phyloP scores from a whole-genome alignment of 148 eudicot species.

The Camellia sinensis region DNA sequence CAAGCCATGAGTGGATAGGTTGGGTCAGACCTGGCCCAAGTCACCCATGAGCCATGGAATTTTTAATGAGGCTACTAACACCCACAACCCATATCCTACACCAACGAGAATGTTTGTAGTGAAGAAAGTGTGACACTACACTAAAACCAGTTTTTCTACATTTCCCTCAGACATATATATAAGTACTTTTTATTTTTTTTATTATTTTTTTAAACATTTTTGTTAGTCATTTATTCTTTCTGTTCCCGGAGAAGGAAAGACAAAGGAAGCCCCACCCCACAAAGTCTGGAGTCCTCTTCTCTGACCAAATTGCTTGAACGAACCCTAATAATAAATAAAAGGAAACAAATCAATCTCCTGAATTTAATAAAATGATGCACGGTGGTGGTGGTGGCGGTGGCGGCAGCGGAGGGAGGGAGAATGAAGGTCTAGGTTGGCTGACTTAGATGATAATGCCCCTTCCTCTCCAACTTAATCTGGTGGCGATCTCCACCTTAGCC shows the following conservation, averaged over 20 bases:
- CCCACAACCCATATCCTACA: too few relatives aligned
- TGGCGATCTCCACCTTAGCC: neutral
- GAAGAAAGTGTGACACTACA: too few relatives aligned
- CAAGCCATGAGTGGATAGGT: too few relatives aligned
- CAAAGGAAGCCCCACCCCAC: neutral
- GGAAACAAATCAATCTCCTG: too few relatives aligned
- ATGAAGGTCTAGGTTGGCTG: conserved; percentile 12
- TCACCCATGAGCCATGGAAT: too few relatives aligned
- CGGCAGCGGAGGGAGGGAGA: conserved; percentile 3
- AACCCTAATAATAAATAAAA: neutral
- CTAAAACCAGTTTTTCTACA: too few relatives aligned
- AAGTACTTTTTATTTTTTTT: too few relatives aligned
- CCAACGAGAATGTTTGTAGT: too few relatives aligned
- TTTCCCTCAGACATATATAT: too few relatives aligned
- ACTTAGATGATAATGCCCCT: conserved; percentile 13
- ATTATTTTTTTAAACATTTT: too few relatives aligned
- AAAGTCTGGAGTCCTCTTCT: neutral
- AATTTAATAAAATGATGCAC: neutral
- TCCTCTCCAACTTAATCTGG: neutral
- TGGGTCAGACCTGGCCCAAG: too few relatives aligned
- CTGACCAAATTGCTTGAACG: neutral
- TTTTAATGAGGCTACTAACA: too few relatives aligned
- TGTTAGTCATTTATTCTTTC: neutral
- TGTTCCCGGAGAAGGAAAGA: neutral
- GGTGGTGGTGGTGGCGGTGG: neutral